phyloP scores from a whole-genome alignment of 2,329 filamentous ascomycete genomes.

The Stagonosporopsis tanaceti region DNA sequence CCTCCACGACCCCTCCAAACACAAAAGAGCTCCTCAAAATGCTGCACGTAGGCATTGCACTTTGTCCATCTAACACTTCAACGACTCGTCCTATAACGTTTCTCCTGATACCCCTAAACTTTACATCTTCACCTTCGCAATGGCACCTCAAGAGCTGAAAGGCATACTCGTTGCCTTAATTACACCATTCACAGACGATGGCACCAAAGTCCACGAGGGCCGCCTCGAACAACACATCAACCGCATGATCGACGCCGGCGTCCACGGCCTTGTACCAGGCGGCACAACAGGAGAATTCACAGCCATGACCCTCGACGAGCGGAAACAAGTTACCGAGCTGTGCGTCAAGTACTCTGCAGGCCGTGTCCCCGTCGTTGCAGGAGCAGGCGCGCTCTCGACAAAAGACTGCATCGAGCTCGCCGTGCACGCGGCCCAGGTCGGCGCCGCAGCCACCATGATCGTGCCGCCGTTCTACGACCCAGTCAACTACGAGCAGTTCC shows the following conservation, averaged over 20 bases:
- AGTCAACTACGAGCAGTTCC: constrained; percentile 51
- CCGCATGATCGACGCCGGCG: constrained; percentile 54
- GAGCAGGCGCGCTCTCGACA: constrained; percentile 57
- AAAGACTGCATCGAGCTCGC: constrained; percentile 53
- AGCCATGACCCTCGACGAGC: constrained; percentile 53
- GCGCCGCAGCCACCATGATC: constrained; percentile 57
- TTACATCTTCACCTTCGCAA: background rate
- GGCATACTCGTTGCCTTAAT: constrained; percentile 61
- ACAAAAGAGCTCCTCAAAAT: constrained; percentile 9
- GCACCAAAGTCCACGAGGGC: constrained; percentile 51
- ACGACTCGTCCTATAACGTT: background rate
- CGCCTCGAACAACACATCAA: constrained; percentile 57
- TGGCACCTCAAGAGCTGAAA: constrained; percentile 30
- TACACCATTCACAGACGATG: constrained; percentile 58
- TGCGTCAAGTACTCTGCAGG: constrained; percentile 50
- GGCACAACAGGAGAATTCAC: constrained; percentile 63
- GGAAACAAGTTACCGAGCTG: constrained; percentile 55
- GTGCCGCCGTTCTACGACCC: constrained; percentile 62
- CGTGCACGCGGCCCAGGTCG: constrained; percentile 49
- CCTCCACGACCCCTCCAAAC: constrained; percentile 3
- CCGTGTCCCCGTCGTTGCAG: constrained; percentile 54
- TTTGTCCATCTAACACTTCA: background rate
- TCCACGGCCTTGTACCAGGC: constrained; percentile 61
- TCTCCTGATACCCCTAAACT: background rate
- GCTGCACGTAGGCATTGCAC: background rate